Evolutionary conservation across 2,329 filamentous ascomycete genomes (phyloP).

Genomic region (Cyanodermella asteris): DNA sequence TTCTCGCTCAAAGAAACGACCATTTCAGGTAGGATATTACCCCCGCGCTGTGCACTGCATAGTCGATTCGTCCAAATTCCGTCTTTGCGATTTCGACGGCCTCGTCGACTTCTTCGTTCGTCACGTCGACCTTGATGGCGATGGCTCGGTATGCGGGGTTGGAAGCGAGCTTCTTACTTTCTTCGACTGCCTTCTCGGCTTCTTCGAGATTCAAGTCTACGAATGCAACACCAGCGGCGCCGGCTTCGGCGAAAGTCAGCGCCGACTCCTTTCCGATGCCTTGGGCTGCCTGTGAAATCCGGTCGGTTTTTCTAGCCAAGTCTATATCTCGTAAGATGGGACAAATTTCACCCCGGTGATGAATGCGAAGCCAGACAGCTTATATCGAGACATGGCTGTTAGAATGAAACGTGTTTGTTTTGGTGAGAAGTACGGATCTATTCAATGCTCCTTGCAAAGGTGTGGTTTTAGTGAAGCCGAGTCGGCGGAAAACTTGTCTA

Average conservation of each 20-base stretch:
- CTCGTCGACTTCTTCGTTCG: conserved; percentile 8
- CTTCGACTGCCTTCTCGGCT: conserved; percentile 8
- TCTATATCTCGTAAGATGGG: not conserved
- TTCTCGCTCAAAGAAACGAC: too few relatives aligned
- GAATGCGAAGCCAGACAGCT: conserved; percentile 1
- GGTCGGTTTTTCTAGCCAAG: not conserved
- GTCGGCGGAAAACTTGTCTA: too few relatives aligned
- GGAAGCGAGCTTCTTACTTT: conserved; percentile 10
- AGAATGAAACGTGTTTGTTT: too few relatives aligned
- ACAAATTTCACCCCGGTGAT: conserved; percentile 1
- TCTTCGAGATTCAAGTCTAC: conserved; percentile 10
- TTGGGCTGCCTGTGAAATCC: conserved; percentile 1
- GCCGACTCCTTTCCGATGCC: conserved; percentile 4
- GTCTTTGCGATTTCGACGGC: conserved; percentile 9
- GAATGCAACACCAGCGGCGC: conserved; percentile 9
- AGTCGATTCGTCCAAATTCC: conserved; percentile 11
- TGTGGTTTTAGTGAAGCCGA: too few relatives aligned
- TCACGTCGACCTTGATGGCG: conserved; percentile 11
- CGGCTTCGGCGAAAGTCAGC: conserved; percentile 9
- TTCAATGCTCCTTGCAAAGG: too few relatives aligned
- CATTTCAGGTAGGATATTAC: too few relatives aligned
- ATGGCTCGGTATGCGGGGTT: conserved; percentile 10
- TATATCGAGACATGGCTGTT: conserved; percentile 1
- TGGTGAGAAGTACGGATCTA: too few relatives aligned
- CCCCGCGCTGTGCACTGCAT: conserved; percentile 10